Conservation (phyloP, 768 basidiomycete species). For the Suillus brevipes region DNA sequence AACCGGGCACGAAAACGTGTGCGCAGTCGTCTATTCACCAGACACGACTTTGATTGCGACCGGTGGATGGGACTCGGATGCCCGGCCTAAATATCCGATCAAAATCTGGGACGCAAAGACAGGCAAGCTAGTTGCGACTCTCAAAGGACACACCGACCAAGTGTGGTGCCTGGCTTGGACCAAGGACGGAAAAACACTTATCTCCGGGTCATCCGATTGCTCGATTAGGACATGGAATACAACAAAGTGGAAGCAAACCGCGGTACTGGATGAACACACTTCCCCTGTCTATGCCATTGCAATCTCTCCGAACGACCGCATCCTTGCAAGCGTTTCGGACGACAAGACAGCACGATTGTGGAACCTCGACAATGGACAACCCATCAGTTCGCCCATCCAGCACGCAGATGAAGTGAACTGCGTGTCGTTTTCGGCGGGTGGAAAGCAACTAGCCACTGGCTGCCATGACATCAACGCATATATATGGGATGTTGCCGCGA, state of each 20-base stretch:
- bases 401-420: too few relatives aligned
- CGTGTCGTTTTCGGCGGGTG: background rate
- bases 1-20: background rate
- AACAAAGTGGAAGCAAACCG: background rate
- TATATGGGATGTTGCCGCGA: background rate
- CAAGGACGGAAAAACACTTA: background rate
- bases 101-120: too few relatives aligned
- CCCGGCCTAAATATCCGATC: too few relatives aligned
- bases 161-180: background rate
- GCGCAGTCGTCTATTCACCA: background rate
- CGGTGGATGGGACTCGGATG: too few relatives aligned
- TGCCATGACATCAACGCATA: fast-evolving
- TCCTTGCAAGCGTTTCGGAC: too few relatives aligned
- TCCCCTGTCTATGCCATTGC: too few relatives aligned
- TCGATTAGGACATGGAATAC: background rate
- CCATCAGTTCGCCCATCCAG: too few relatives aligned
- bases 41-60: too few relatives aligned
- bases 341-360: too few relatives aligned
- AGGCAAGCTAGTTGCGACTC: background rate
- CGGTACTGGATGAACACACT: background rate
- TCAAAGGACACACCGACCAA: background rate
- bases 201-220: background rate
- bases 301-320: too few relatives aligned
- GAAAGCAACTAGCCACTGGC: background rate
- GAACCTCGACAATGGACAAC: too few relatives aligned